These are phyloP conservation scores for Diplodia seriata DNA, from an alignment of 2,329 filamentous ascomycete genomes.

Conservation along the genomic window DNA sequence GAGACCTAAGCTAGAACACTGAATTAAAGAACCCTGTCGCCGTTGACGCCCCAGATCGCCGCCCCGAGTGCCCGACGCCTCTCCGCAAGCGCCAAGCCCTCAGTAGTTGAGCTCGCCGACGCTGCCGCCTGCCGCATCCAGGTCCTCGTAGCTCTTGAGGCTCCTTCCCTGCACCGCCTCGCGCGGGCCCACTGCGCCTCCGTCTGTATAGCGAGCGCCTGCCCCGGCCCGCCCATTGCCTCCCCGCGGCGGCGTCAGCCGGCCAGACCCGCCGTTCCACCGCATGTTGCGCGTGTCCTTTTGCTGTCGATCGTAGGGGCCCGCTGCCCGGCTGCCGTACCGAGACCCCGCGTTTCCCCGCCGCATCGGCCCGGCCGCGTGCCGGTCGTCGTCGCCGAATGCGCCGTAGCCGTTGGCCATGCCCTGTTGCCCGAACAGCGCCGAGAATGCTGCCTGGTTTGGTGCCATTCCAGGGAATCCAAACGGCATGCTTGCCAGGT, in stretches of 20 bases:
- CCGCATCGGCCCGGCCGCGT: slow-evolving; percentile 54
- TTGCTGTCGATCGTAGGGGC: slow-evolving; percentile 51
- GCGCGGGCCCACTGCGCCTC: slow-evolving; percentile 79
- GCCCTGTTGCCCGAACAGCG: slow-evolving; percentile 58
- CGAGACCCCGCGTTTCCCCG: slow-evolving; percentile 43
- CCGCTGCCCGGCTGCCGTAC: slow-evolving; percentile 47
- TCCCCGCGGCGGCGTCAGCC: slow-evolving; percentile 53
- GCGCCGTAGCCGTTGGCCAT: slow-evolving; percentile 62
- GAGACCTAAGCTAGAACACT: background rate
- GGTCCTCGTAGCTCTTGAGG: slow-evolving; percentile 95
- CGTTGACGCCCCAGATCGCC: slow-evolving; percentile 21
- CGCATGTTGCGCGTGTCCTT: slow-evolving; percentile 54
- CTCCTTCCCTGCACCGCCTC: slow-evolving; percentile 93
- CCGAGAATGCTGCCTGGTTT: slow-evolving; percentile 44
- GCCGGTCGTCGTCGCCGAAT: slow-evolving; percentile 56
- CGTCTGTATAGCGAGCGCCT: slow-evolving; percentile 75
- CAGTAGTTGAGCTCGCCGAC: slow-evolving; percentile 92
- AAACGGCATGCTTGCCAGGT: slow-evolving; percentile 73
- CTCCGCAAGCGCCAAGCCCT: slow-evolving; percentile 32
- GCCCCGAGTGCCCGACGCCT: slow-evolving; percentile 16
- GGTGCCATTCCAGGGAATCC: slow-evolving; percentile 62
- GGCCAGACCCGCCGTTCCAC: slow-evolving; percentile 55
- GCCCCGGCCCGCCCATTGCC: slow-evolving; percentile 53
- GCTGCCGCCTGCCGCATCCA: slow-evolving; percentile 76
- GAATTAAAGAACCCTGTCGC: background rate